Percentiles rank a stretch among this genome's conserved stretches.
phyloP scores from a whole-genome alignment of 768 basidiomycete species.

The Tricholoma matsutake region DNA sequence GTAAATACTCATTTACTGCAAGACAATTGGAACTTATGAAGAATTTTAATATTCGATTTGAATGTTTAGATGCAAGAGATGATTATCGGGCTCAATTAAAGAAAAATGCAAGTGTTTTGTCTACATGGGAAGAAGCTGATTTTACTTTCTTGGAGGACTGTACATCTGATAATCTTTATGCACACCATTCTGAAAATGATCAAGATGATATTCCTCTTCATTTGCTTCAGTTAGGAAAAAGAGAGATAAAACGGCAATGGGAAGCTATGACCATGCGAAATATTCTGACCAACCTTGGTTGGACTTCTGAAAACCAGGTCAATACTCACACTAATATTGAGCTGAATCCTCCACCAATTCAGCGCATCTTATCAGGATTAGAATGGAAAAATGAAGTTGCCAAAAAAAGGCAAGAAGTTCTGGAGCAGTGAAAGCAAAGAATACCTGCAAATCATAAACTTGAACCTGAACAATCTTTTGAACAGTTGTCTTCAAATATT shows the following conservation, averaged over 20 bases:
- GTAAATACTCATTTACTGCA: slow-evolving; percentile 12
- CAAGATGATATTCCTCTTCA: background rate
- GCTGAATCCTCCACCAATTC: too few relatives aligned
- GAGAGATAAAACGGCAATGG: background rate
- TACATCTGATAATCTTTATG: background rate
- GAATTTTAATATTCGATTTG: slow-evolving; percentile 26
- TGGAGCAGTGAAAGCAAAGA: background rate
- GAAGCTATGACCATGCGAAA: background rate
- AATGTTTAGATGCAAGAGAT: slow-evolving; percentile 27
- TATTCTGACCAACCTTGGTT: background rate
- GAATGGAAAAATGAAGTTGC: too few relatives aligned
- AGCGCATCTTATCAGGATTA: too few relatives aligned
- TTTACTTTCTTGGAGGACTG: background rate
- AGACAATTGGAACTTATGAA: slow-evolving; percentile 17
- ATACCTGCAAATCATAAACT: slow-evolving; percentile 20
- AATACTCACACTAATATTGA: too few relatives aligned
- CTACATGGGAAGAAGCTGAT: slow-evolving; percentile 2
- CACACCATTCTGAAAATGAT: background rate
- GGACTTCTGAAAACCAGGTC: background rate
- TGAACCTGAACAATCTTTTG: slow-evolving; percentile 22
- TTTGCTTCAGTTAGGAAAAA: background rate
- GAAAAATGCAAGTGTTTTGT: background rate
- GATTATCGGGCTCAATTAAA: slow-evolving; percentile 17
- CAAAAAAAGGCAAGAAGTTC: background rate
- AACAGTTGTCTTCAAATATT: slow-evolving; percentile 4